A percentile compares a stretch with the other conserved stretches of the same genome.
Evolutionary conservation across 768 basidiomycete genomes (phyloP).

Genomic region (Jaapia argillacea): DNA sequence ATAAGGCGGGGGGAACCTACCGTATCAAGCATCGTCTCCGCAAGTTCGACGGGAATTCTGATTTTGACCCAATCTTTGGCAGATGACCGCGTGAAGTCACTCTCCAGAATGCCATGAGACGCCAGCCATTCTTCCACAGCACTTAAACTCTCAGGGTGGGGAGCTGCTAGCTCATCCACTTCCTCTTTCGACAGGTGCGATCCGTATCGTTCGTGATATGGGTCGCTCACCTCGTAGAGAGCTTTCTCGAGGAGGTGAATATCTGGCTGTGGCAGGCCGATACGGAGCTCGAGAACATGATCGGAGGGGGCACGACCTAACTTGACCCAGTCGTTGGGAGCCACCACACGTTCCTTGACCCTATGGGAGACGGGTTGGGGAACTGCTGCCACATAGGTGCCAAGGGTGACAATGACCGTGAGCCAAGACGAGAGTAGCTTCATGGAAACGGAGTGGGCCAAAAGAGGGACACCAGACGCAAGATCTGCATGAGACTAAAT

Average conservation of each 20-base stretch:
- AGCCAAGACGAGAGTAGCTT: background rate
- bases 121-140: constrained; percentile 54
- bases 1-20: constrained; percentile 35
- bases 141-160: constrained; percentile 39
- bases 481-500: too few species aligned
- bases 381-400: background rate
- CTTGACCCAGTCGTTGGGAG: constrained; percentile 40
- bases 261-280: constrained; percentile 14
- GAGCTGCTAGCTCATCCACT: constrained; percentile 51
- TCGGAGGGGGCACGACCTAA: constrained; percentile 31
- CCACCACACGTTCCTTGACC: constrained; percentile 8
- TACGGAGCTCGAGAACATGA: constrained; percentile 39
- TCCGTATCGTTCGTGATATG: constrained; percentile 17
- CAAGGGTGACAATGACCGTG: background rate
- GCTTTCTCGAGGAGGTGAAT: constrained; percentile 13
- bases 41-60: constrained; percentile 43
- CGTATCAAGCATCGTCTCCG: constrained; percentile 65
- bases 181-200: constrained; percentile 49
- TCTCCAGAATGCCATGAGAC: constrained; percentile 39
- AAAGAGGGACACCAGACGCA: too few species aligned
- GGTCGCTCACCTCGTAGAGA: constrained; percentile 15
- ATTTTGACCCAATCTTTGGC: constrained; percentile 64
- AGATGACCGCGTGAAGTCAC: constrained; percentile 41
- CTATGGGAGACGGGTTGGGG: background rate
- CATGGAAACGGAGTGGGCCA: background rate